Evolutionary conservation across 805 yeast genomes (phyloP), one percentile per base, ranked within the genome.

Genomic region (Schwanniomyces occidentalis): DNA sequence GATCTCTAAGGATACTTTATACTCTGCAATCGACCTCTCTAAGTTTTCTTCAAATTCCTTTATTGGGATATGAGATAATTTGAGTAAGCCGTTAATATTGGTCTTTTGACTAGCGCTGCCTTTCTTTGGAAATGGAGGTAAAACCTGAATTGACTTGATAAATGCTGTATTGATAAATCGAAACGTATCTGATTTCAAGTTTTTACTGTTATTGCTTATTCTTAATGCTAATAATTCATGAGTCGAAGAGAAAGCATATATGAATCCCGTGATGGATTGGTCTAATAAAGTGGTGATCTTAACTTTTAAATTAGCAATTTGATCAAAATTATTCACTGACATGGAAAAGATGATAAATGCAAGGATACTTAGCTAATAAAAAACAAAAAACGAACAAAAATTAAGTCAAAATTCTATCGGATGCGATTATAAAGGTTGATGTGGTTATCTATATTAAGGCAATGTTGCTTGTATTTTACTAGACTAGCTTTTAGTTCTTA

Each of bases 261-360:
- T 71, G 20, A 71, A 62, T 1, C 93, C 95, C n/a, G 68, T 65
- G 34, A 78, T 65, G 6, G 66, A 65, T 17, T 71, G 69, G 49
- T 82, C 87, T 29, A 78, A 61, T 5, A 73, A 61, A 32, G 85
- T 85, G 8, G 76, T 73, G 34, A 84, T 65, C 50, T 69, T 76
- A 38, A 85, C 85, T 48, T 79, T 57, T 25, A 55, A 27, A 39
- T 51, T 49, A 27, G 48, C 30, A 7, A 44, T 36, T 32, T 51
- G 54, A 19, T 45, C 46, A n/a, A 46, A 40, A 32, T 34, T 38
- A 21, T 34, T 44, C 38, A 45, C 27, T 6, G 32, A 22, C 40
- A 38, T 38, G n/a, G n/a, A n/a, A n/a, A n/a, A n/a, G n/a, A n/a
- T n/a, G n/a, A n/a, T n/a, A n/a, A n/a, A n/a, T n/a, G n/a, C n/a